These are phyloP conservation scores for Globisporangium paddicum DNA, from an alignment of 352 stramenopile species.

Conservation along the genomic window DNA sequence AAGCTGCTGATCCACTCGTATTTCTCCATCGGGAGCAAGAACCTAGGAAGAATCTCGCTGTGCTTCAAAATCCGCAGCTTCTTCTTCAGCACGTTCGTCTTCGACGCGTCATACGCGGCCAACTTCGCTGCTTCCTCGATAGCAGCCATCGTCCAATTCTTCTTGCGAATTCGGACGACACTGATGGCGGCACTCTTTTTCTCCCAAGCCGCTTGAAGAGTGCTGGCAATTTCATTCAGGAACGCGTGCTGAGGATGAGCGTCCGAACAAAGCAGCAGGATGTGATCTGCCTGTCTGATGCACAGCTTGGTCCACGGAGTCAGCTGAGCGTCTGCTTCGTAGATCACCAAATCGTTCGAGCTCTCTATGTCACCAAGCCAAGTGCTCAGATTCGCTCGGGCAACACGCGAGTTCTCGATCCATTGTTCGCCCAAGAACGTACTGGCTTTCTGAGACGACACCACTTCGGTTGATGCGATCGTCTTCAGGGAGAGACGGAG, in stretches of 20 bases:
- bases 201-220: conserved; percentile 65
- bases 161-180: conserved; percentile 72
- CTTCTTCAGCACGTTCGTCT: conserved; percentile 49
- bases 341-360: conserved; percentile 73
- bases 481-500: conserved; percentile 61
- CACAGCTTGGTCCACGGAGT: conserved; percentile 82
- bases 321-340: conserved; percentile 67
- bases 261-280: conserved; percentile 79
- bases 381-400: conserved; percentile 59
- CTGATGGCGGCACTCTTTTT: conserved; percentile 71
- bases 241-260: conserved; percentile 57
- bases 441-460: conserved; percentile 70
- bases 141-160: conserved; percentile 67
- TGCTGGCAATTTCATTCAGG: conserved; percentile 64
- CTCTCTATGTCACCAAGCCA: conserved; percentile 84
- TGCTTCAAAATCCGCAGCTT: conserved; percentile 51
- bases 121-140: conserved; percentile 39
- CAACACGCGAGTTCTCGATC: conserved; percentile 61
- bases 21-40: conserved; percentile 77
- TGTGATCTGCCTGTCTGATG: conserved; percentile 80
- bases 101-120: conserved; percentile 42
- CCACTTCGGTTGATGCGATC: conserved; percentile 53
- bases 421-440: conserved; percentile 62
- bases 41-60: conserved; percentile 56
- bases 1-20: conserved; percentile 86